A percentile compares a stretch with the other conserved stretches of the same genome.
phyloP scores from a whole-genome alignment of 352 stramenopile species.

The Globisporangium parvum region DNA sequence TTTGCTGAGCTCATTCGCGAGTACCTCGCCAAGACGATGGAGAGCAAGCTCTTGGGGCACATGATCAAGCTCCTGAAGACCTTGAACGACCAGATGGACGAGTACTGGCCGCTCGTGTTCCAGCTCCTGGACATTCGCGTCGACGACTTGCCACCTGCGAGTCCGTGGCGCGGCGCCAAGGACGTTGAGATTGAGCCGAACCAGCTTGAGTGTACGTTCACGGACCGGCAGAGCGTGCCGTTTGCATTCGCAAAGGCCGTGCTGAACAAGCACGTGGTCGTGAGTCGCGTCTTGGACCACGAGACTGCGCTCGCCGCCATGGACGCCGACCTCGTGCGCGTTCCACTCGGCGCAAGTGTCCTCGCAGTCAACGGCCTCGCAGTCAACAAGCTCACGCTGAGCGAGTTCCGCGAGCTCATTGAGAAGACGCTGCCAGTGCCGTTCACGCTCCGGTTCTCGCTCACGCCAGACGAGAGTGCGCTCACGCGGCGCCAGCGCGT shows the following conservation, averaged over 20 bases:
- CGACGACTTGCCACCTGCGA: constrained; percentile 68
- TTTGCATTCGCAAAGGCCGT: constrained; percentile 69
- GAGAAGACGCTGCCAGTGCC: constrained; percentile 37
- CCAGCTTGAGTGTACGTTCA: constrained; percentile 61
- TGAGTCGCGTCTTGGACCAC: constrained; percentile 44
- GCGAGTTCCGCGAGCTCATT: constrained; percentile 53
- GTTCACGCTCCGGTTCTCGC: constrained; percentile 61
- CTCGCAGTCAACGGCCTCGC: constrained; percentile 73
- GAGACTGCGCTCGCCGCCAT: constrained; percentile 6
- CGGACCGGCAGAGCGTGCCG: constrained; percentile 35
- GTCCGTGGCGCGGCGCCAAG: constrained; percentile 71
- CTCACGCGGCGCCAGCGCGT: constrained; percentile 46
- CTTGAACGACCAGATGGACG: constrained; percentile 81
- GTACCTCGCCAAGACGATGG: constrained; percentile 82
- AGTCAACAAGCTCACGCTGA: constrained; percentile 64
- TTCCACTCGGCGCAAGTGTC: constrained; percentile 54
- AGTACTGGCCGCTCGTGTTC: constrained; percentile 83
- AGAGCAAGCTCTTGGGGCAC: constrained; percentile 73
- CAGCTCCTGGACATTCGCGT: constrained; percentile 75
- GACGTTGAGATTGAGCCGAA: constrained; percentile 64
- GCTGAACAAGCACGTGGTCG: constrained; percentile 62
- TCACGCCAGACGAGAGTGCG: constrained; percentile 50
- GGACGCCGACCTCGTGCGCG: constrained; percentile 28
- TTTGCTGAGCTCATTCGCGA: constrained; percentile 78
- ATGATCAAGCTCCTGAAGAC: constrained; percentile 79